phyloP scores from a whole-genome alignment of 345 rosid genomes.

The Arabis hirsuta region DNA sequence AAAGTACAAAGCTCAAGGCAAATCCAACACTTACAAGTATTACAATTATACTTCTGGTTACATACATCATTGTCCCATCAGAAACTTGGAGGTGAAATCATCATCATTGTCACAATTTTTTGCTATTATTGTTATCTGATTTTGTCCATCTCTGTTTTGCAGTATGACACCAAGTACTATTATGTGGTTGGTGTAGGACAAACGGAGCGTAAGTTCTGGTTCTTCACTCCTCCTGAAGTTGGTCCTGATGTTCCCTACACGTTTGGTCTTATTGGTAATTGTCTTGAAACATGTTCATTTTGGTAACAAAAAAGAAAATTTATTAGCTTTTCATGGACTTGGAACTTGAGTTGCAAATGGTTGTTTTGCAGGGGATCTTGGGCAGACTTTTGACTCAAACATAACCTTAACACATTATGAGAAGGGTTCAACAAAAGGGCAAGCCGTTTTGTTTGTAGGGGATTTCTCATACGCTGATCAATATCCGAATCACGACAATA shows the following conservation, averaged over 20 bases:
- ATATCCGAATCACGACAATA: conserved; percentile 70
- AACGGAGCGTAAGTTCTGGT: conserved; percentile 62
- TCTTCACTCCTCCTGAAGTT: conserved; percentile 65
- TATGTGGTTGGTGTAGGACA: conserved; percentile 62
- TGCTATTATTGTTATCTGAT: conserved; percentile 18
- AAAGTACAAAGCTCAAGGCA: conserved; percentile 59
- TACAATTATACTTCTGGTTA: conserved; percentile 77
- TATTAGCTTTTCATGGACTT: background rate
- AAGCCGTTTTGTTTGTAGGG: conserved; percentile 73
- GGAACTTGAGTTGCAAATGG: conserved; percentile 15
- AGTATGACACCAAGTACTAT: conserved; percentile 66
- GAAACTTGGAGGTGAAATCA: conserved; percentile 61
- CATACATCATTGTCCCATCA: conserved; percentile 80
- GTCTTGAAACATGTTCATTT: conserved; percentile 5
- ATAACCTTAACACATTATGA: conserved; percentile 79
- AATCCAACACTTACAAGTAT: conserved; percentile 53
- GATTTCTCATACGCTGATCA: conserved; percentile 90
- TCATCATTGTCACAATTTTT: background rate
- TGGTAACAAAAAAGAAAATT: background rate
- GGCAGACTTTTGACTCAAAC: conserved; percentile 90
- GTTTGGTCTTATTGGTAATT: conserved; percentile 61
- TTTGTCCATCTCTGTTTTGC: conserved; percentile 20
- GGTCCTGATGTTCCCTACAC: conserved; percentile 78
- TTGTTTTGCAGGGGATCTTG: conserved; percentile 83
- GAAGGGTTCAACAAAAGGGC: conserved; percentile 64